Evolutionary conservation across 1,284 basidiomycete species (phyloP), one percentile per base, ranked within the genome.

Genomic region (Vanrija sp.): DNA sequence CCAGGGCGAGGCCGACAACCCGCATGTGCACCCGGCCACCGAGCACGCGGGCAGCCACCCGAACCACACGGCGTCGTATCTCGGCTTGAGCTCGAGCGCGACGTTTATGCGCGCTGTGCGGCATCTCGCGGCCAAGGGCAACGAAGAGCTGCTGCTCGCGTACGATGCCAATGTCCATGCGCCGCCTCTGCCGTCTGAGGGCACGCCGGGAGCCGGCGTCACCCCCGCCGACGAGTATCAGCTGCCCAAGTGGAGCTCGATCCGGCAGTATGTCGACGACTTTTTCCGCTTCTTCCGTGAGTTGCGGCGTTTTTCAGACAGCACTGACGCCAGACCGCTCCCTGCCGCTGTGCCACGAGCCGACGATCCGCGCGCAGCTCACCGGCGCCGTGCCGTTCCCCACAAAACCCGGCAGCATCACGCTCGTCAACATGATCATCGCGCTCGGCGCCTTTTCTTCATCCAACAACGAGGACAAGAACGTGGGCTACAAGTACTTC

Each of bases 281-380:
- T 65, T 57, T 44, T 65, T 65, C 38, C 25, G 19, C 7, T 59
- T 55, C 43, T 64, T 64, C 39, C 63, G 34, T 34, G 34, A 34
- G 34, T 34, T 15, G 34, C 14, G 2, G 34, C 12, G 34, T 7
- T 7, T 7, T 12, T 58, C 18, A 54, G 62, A 60, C 18, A 54
- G 64, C 5, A 62, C 61, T 6, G 62, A 63, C 26, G 18, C 40
- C 25, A 34, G 34, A 67, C 43, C 39, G 40, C 6, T 50, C 65
- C 39, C 65, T 59, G 12, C 65, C 65, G 5, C 23, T 67, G 8
- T 62, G 65, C 7, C 65, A 67, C 50, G 65, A 67, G 46, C 65
- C 65, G 8, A 64, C 65, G 10, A 60, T 65, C 15, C 57, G 65
- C 4, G 65, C 63, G 1, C 65, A 65, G 43, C 18, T 65, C 15